A percentile compares a stretch with the other conserved stretches of the same genome.
Evolutionary conservation across 2,329 filamentous ascomycete species (phyloP).

Genomic region (Exophiala sideris): DNA sequence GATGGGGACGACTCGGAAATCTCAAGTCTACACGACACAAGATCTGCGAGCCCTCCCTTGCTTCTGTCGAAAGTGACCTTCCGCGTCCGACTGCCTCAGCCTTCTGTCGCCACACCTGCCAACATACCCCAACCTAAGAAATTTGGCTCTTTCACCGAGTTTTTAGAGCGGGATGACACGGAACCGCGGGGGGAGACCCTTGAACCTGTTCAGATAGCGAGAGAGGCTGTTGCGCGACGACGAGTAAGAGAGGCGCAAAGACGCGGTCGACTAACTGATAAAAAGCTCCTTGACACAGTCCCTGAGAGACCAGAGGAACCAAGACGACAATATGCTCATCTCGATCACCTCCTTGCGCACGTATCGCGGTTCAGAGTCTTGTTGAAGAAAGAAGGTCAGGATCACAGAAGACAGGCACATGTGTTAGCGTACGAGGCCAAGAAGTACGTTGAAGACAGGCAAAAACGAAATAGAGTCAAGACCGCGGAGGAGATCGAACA

Average conservation of each 20-base stretch:
- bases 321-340: slow-evolving; percentile 76
- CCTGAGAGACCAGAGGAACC: slow-evolving; percentile 73
- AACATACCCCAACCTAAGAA: slow-evolving; percentile 47
- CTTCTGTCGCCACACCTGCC: slow-evolving; percentile 51
- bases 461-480: slow-evolving; percentile 41
- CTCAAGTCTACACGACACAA: slow-evolving; percentile 4
- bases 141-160: slow-evolving; percentile 58
- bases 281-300: slow-evolving; percentile 41
- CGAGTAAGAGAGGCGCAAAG: slow-evolving; percentile 70
- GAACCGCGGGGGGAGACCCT: slow-evolving; percentile 40
- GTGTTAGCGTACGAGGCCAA: slow-evolving; percentile 27
- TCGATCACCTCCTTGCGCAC: slow-evolving; percentile 79
- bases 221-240: slow-evolving; percentile 67
- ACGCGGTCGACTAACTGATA: slow-evolving; percentile 69
- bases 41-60: slow-evolving; percentile 13
- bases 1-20: slow-evolving; percentile 6
- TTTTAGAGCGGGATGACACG: slow-evolving; percentile 55
- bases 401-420: slow-evolving; percentile 36
- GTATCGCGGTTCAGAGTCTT: slow-evolving; percentile 76
- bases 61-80: slow-evolving; percentile 41
- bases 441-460: slow-evolving; percentile 63
- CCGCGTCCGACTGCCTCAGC: slow-evolving; percentile 50
- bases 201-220: slow-evolving; percentile 60
- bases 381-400: slow-evolving; percentile 75
- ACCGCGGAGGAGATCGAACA: slow-evolving; percentile 69